Conservation (phyloP, 768 basidiomycete genomes). For the Cubamyces sp. region DNA sequence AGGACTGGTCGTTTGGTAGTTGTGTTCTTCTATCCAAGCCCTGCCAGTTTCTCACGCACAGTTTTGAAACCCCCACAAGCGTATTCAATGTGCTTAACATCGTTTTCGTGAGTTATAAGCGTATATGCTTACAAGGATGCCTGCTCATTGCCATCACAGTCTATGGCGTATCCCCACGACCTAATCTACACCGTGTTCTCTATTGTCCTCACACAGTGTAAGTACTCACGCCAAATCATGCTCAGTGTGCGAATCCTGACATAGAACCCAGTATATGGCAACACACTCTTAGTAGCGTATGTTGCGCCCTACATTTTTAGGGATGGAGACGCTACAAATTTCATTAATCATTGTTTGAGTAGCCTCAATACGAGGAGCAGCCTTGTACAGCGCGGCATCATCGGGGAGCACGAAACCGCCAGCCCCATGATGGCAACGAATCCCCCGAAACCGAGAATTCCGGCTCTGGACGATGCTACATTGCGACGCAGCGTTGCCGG, state of each 20-base stretch:
- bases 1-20: conserved; percentile 13
- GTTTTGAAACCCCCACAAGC: not conserved
- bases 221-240: not conserved
- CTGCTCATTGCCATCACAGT: not conserved
- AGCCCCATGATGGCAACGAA: too few relatives aligned
- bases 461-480: too few relatives aligned
- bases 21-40: too few relatives aligned
- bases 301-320: not conserved
- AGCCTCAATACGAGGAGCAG: conserved; percentile 12
- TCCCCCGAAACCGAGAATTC: too few relatives aligned
- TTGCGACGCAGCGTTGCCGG: too few relatives aligned
- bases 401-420: not conserved
- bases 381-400: conserved; percentile 1
- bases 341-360: not conserved
- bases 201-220: conserved; percentile 10
- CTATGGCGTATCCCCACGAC: not conserved
- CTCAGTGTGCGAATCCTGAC: too few relatives aligned
- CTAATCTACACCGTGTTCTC: conserved; percentile 11
- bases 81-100: conserved; percentile 12
- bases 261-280: conserved; percentile 5
- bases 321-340: too few relatives aligned
- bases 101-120: conserved; percentile 2
- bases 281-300: conserved; percentile 12
- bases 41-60: not conserved
- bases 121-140: not conserved